A percentile compares a stretch with the other conserved stretches of the same genome.
Conservation (phyloP, 169 alveolate genomes). For the Plasmodium inui region DNA sequence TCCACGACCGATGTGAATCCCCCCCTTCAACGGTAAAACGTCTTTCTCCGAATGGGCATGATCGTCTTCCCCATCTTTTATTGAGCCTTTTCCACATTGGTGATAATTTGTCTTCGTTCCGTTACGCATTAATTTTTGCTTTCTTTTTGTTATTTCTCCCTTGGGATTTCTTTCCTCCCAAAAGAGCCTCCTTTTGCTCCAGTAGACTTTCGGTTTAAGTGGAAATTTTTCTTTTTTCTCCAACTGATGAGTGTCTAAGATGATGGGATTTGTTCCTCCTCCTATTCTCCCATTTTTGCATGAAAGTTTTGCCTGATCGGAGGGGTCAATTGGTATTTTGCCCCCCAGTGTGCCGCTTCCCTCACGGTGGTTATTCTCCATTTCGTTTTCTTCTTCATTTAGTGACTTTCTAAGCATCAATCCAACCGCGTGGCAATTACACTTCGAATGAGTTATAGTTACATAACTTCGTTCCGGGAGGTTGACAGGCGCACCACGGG, state of each 20-base stretch:
- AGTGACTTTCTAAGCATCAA: neutral
- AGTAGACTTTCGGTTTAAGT: conserved; percentile 13
- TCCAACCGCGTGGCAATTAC: neutral
- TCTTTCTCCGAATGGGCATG: neutral
- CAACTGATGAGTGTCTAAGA: neutral
- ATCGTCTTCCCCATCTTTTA: neutral
- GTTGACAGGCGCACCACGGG: neutral
- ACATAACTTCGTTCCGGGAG: neutral
- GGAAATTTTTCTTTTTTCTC: conserved; percentile 2
- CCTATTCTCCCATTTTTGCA: neutral
- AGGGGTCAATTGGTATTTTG: neutral
- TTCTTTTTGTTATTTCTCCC: neutral
- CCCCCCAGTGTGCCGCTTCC: neutral
- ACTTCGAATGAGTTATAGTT: neutral
- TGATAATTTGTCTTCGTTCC: neutral
- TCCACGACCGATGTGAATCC: neutral
- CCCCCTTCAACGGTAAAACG: neutral
- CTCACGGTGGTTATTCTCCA: neutral
- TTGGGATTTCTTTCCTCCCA: neutral
- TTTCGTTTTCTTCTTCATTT: neutral
- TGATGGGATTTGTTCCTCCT: neutral
- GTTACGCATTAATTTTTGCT: neutral
- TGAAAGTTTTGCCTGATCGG: neutral
- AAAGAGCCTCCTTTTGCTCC: conserved; percentile 35
- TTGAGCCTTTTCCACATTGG: neutral